Conservation (phyloP, 1,284 basidiomycete species). For the Albatrellus sp. region DNA sequence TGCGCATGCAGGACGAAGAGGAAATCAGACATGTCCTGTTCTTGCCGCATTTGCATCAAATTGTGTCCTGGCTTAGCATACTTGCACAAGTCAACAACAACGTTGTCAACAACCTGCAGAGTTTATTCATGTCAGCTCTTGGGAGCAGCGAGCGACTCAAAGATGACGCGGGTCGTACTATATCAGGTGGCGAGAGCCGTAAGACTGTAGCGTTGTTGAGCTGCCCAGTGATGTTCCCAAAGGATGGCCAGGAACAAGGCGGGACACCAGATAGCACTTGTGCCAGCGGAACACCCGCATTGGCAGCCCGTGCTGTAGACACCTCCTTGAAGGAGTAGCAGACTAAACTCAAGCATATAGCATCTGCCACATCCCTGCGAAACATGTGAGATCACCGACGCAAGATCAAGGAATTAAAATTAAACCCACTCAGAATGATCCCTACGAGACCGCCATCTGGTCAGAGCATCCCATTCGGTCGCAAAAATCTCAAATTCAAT, state of each 20-base stretch:
- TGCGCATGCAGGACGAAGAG: slow-evolving; percentile 2
- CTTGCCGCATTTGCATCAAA: background rate
- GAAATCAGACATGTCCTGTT: background rate
- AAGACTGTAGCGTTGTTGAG: background rate
- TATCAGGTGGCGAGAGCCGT: background rate
- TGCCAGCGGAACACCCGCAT: background rate
- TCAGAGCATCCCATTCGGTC: background rate
- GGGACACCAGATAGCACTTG: background rate
- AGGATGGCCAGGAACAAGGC: background rate
- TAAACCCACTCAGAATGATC: background rate
- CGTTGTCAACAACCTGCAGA: background rate
- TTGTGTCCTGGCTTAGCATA: background rate
- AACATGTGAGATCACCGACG: background rate
- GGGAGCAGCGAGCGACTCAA: background rate
- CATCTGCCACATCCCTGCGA: background rate
- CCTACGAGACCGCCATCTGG: background rate
- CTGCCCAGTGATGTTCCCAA: background rate
- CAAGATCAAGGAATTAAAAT: too few species aligned
- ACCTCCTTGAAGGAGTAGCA: slow-evolving; percentile 1
- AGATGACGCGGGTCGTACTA: background rate
- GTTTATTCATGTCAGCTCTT: too few species aligned
- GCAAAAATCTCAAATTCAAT: background rate
- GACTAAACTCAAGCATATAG: slow-evolving; percentile 1
- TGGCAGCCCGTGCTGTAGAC: background rate
- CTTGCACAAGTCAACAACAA: background rate